Base-by-base conservation (phyloP, 2,329 filamentous ascomycete genomes). In the Canariomyces notabilis region DNA sequence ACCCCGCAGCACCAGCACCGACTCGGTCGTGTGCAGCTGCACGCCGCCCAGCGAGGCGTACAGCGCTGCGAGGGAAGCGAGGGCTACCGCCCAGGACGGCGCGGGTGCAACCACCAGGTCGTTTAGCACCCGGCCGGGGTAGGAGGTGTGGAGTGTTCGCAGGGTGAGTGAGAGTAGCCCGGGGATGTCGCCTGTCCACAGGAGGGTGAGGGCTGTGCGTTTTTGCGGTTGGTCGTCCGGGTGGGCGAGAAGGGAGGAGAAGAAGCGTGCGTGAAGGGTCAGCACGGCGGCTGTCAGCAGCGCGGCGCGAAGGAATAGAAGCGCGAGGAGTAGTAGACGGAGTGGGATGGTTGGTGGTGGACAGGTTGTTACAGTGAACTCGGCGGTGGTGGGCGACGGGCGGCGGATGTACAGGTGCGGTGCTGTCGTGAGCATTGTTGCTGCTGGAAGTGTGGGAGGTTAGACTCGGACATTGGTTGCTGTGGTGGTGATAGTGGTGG, bases 321-420 rank as follows among this genome's bases (percentile, higher is more conserved):
- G 56, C 49, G 73, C 59, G 31, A 76, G 65, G 36, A 74, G 53
- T 36, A 63, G 50, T 41, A 74, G 64, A 33, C 71, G 74, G 6
- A 76, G 66, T 2, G 74, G 58, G 14, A 76, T 50, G 0, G 75
- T 76, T 4, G 68, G 62, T 0, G 70, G 67, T 1, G 86, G 80
- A 36, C 82, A 80, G 48, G 90, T 96, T 29, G 90, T 93, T 46
- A 96, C 87, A 22, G 86, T 94, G 74, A 91, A 97, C 56, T 87
- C 85, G 63, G 87, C 83, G n/a, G 93, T 95, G 2, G 89, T 94
- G 37, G 88, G 84, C 19, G 93, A 90, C 40, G 87, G 86, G 18
- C 81, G 78, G 54, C 80, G 76, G 50, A 77, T 76, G 57, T 72
- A 75, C 41, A 88, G 79, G 56, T 76, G 76, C 8, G 80, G 78